phyloP scores from a whole-genome alignment of 1,284 basidiomycete species.

The Apiotrichum siamense region DNA sequence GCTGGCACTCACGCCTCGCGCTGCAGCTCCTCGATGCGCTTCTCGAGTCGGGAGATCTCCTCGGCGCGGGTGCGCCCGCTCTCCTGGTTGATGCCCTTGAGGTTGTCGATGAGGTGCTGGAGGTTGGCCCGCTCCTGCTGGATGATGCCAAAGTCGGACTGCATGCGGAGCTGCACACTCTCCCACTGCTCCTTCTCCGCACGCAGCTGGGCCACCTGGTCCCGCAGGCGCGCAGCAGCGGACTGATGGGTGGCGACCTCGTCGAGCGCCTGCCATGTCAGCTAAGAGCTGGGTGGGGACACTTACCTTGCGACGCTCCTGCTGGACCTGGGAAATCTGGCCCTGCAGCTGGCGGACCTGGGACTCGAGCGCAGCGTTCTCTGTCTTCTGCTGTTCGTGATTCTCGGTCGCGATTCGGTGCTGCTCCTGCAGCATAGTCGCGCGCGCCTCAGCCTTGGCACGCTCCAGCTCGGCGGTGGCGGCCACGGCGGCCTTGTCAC shows the following conservation, averaged over 20 bases:
- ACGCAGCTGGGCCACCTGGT: constrained; percentile 74
- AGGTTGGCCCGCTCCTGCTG: constrained; percentile 74
- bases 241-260: constrained; percentile 47
- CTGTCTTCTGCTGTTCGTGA: constrained; percentile 40
- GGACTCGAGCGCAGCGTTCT: constrained; percentile 31
- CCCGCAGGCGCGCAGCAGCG: constrained; percentile 70
- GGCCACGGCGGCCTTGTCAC: constrained; percentile 58
- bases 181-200: constrained; percentile 89
- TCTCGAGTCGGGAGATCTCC: constrained; percentile 70
- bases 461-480: constrained; percentile 61
- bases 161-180: constrained; percentile 69
- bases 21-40: constrained; percentile 70
- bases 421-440: constrained; percentile 58
- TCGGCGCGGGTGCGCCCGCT: constrained; percentile 74
- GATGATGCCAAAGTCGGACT: constrained; percentile 76
- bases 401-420: constrained; percentile 40
- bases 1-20: constrained; percentile 62
- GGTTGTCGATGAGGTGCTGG: constrained; percentile 76
- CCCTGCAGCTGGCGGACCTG: constrained; percentile 35
- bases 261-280: constrained; percentile 27
- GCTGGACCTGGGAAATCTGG: constrained; percentile 31
- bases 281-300: background rate
- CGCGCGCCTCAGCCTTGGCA: constrained; percentile 73
- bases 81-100: constrained; percentile 83
- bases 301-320: constrained; percentile 25